A percentile compares a stretch with the other conserved stretches of the same genome.
phyloP scores from a whole-genome alignment of 257 asterid species.

The Nicotiana knightiana region DNA sequence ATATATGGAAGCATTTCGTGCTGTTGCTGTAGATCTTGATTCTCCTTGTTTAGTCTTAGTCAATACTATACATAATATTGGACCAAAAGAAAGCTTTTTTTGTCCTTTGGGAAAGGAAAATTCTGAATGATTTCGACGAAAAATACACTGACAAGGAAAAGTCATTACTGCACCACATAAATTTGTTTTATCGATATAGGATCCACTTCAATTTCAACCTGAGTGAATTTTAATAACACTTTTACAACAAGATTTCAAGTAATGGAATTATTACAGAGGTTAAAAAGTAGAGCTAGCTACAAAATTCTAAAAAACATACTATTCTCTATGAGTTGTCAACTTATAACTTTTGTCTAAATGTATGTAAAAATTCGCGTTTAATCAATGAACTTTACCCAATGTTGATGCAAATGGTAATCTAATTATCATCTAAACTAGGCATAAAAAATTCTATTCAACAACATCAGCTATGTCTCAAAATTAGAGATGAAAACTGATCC shows the following conservation, averaged over 20 bases:
- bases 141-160: background rate
- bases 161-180: background rate
- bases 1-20: conserved; percentile 2
- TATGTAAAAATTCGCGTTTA: too few species aligned
- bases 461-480: too few species aligned
- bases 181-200: background rate
- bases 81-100: background rate
- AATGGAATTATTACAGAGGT: too few species aligned
- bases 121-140: background rate
- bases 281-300: too few species aligned
- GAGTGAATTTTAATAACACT: background rate
- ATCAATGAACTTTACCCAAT: too few species aligned
- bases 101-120: background rate
- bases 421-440: too few species aligned
- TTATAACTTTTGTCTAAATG: too few species aligned
- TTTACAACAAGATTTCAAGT: background rate
- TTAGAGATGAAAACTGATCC: too few species aligned
- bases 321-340: too few species aligned
- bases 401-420: too few species aligned
- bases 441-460: too few species aligned
- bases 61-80: background rate
- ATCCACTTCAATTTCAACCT: background rate
- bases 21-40: background rate
- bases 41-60: background rate
- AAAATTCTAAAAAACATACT: too few species aligned